Conservation (phyloP, 202 grass and related monocot species). For the Zoysia matrella region DNA sequence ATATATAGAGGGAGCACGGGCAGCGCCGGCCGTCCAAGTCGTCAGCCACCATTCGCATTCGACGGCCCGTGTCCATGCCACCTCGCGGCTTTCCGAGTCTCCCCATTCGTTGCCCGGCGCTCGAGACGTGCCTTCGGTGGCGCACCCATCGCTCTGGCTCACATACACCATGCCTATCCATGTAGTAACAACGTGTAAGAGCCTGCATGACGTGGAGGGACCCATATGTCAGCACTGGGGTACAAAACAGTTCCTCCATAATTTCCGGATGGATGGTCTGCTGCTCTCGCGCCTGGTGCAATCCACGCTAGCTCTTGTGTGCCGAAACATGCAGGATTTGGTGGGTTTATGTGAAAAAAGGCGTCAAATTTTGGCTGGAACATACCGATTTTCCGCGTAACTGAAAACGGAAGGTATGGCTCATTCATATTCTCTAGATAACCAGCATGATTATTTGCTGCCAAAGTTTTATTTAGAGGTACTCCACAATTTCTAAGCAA, state of each 20-base stretch:
- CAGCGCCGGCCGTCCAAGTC: background rate
- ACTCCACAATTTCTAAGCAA: too few species aligned
- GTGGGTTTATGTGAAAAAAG: too few species aligned
- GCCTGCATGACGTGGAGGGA: background rate
- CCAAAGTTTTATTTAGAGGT: too few species aligned
- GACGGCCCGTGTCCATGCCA: background rate
- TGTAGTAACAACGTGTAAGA: background rate
- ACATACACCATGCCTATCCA: background rate
- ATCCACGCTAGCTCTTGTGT: too few species aligned
- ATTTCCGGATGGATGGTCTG: background rate
- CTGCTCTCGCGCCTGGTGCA: too few species aligned
- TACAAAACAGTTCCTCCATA: background rate
- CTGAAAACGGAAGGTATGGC: too few species aligned
- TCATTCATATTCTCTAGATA: too few species aligned
- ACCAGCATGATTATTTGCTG: too few species aligned
- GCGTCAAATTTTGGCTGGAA: too few species aligned
- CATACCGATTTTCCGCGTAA: too few species aligned
- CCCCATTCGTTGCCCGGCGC: background rate
- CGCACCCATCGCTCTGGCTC: background rate
- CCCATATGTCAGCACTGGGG: background rate
- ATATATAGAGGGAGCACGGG: background rate
- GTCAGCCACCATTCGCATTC: background rate
- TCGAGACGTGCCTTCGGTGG: background rate
- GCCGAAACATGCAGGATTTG: too few species aligned
- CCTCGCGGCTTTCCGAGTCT: background rate